Base-by-base conservation (phyloP, 2,329 filamentous ascomycete genomes). In the Sclerotiophoma versabilis region DNA sequence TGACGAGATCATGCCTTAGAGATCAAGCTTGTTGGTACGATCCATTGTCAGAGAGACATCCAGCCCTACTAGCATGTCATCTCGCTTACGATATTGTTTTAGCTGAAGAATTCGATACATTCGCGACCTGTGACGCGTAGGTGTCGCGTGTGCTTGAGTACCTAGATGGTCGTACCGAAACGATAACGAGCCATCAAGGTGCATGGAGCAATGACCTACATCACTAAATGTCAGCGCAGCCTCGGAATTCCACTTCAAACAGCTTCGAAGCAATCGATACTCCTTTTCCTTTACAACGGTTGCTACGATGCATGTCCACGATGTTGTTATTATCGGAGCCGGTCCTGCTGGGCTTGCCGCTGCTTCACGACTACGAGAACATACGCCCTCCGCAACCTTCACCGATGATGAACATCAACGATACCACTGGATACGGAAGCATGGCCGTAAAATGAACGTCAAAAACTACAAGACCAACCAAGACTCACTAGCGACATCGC, bases 351-450 rank as follows among this genome's bases (percentile, higher is more conserved):
- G 90, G 4, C 84, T 93, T 3, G 89, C 88, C 5, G 84, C 89
- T 5, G 89, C 91, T 8, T 86, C 89, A 1, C 83, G 90, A 4
- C 81, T 93, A 1, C 82, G 84, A 34, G 90, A 93, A 73, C 80
- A 83, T 49, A 89, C 88, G 0, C 90, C 90, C 0, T 90, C 88
- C 0, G 89, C 90, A 1, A 84, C 92, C 46, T 93, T 93, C 75
- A 93, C 90, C 0, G 90, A 93, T 68, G 89, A 91, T 62, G 91
- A 93, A 67, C 90, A 93, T 66, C 85, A 88, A 34, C 82, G 90
- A n/a, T 93, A 90, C 70, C 86, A 90, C 72, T 92, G 89, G 87
- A 87, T 92, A 51, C 82, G 81, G 52, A 87, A 86, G 50, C 84
- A 91, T 66, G 81, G 82, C 23, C 80, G 39, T 23, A 83, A 84